Base-by-base conservation (phyloP, 495 filamentous ascomycete species). In the Tuber brumale region DNA sequence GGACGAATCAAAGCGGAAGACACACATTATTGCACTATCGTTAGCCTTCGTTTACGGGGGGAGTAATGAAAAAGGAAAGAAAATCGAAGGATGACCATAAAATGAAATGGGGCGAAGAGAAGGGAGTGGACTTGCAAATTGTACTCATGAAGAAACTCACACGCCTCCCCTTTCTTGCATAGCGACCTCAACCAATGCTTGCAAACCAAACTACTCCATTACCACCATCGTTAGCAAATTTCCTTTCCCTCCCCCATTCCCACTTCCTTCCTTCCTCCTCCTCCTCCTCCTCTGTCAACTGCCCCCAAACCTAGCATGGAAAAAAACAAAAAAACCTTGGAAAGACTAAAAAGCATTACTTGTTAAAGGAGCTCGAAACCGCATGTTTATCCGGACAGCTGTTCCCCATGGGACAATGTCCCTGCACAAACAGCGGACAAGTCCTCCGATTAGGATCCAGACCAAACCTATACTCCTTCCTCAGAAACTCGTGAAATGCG, bases 131-230 rank as follows among this genome's bases (percentile, higher is more conserved):
- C 83, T 72, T 74, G 85, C 79, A 99, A 89, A 87, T 99, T 97
- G 88, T 96, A 99, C 86, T 97, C 95, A 86, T 99, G 95, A 75
- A 97, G 87, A 83, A 97, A 99, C 85, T 97, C 95, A 89, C 95
- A 99, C 75, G 89, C 88, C 76, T 95, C 89, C 48, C 95, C 96
- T 84, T 98, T 98, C 84, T 98, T 99, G 88, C 95, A 99, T 39
- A 99, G 90, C 0, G 93, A 94, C 79, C 96, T 92, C 78, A 98
- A 90, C 90, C 96, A 99, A 88, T 98, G 95, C 86, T 99, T 99
- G 90, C 95, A 99, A 75, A 99, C 94, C 0, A 97, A 88, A 76
- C 81, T 83, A 51, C 12, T 73, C 44, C 12, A 45, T 44, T 44
- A 42, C 23, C 69, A 39, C 18, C 43, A 48, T 70, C 23, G 69